Evolutionary conservation across 495 filamentous ascomycete species (phyloP).

Genomic region (Aspergillus hancockii): DNA sequence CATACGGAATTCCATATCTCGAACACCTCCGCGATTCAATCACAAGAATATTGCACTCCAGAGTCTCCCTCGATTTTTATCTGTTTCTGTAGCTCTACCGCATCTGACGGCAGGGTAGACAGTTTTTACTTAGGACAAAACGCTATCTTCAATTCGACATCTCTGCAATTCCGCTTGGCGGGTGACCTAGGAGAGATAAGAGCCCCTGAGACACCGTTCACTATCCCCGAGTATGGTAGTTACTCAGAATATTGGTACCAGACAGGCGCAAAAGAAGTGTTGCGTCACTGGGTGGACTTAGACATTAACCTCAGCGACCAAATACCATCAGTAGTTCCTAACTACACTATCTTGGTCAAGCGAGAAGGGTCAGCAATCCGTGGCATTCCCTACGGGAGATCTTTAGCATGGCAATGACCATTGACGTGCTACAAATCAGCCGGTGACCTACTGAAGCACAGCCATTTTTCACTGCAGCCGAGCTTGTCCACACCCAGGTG

Average conservation of each 20-base stretch:
- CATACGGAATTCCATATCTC: constrained; percentile 1
- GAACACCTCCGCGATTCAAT: neutral
- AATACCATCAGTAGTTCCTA: neutral
- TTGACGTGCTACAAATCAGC: constrained; percentile 36
- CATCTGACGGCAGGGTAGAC: constrained; percentile 17
- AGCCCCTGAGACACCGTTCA: neutral
- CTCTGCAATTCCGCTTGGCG: constrained; percentile 14
- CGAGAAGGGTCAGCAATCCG: constrained; percentile 36
- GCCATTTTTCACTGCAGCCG: constrained; percentile 20
- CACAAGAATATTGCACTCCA: constrained; percentile 1
- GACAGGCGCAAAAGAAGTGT: constrained; percentile 17
- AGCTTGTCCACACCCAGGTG: constrained; percentile 31
- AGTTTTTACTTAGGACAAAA: constrained; percentile 23
- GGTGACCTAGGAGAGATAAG: constrained; percentile 7
- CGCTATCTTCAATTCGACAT: constrained; percentile 13
- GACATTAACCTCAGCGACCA: neutral
- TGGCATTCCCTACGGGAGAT: constrained; percentile 47
- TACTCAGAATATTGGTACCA: constrained; percentile 25
- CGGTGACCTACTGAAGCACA: neutral
- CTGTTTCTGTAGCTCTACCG: constrained; percentile 26
- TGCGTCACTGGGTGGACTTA: constrained; percentile 14
- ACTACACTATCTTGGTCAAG: constrained; percentile 36
- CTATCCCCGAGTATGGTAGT: constrained; percentile 8
- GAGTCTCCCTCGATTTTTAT: constrained; percentile 16
- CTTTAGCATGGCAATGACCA: constrained; percentile 33